These are phyloP conservation scores for Thalassiosira exigua DNA, from an alignment of 352 stramenopile genomes.

Conservation along the genomic window DNA sequence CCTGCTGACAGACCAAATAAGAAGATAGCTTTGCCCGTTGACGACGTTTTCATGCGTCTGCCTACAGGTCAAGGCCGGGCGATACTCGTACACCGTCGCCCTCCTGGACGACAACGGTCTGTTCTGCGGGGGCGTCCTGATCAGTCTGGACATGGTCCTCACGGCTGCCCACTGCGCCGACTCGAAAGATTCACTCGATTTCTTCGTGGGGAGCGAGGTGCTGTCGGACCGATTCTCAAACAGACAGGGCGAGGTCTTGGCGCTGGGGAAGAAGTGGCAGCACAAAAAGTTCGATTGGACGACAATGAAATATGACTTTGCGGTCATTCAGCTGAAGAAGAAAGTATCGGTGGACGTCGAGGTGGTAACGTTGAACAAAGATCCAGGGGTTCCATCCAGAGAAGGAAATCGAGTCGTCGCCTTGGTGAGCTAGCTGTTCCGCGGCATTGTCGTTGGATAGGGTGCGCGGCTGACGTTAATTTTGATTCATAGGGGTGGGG, in stretches of 20 bases:
- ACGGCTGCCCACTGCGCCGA: slow-evolving; percentile 14
- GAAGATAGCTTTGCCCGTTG: not conserved
- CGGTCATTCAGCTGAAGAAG: not conserved
- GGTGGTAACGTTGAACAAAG: not conserved
- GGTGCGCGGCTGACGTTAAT: too few relatives aligned
- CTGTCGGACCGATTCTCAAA: not conserved
- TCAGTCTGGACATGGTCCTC: slow-evolving; percentile 13
- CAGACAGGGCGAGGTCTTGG: not conserved
- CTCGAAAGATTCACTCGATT: not conserved
- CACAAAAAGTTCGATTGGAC: not conserved
- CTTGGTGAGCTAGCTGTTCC: too few relatives aligned
- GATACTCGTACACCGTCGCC: slow-evolving; percentile 47
- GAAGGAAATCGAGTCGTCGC: not conserved
- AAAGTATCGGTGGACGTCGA: not conserved
- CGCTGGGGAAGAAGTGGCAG: not conserved
- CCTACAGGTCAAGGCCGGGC: not conserved
- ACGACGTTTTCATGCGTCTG: not conserved
- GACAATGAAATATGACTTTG: slow-evolving; percentile 13
- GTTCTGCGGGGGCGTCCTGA: slow-evolving; percentile 40
- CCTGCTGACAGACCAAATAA: not conserved
- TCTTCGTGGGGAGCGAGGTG: slow-evolving; percentile 7
- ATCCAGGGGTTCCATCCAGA: not conserved
- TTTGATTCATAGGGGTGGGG: slow-evolving; percentile 16
- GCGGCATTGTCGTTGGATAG: too few relatives aligned
- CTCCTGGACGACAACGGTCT: slow-evolving; percentile 32